These are phyloP conservation scores for Nicotiana tomentosiformis DNA, from an alignment of 257 asterid species.

Conservation along the genomic window DNA sequence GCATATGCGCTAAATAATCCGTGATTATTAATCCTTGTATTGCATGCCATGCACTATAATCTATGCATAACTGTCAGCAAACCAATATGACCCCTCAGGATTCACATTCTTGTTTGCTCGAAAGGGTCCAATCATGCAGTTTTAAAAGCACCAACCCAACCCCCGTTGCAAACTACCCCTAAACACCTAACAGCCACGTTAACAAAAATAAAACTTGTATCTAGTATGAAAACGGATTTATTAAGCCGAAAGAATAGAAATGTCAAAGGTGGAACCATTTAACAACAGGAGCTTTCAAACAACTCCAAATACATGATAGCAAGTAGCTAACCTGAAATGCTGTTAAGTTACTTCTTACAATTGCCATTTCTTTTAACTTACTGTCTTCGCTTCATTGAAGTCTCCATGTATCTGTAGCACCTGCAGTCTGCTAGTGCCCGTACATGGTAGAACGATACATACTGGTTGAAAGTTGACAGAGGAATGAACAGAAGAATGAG, in stretches of 20 bases:
- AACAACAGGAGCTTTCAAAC: conserved; percentile 8
- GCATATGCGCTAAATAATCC: no score
- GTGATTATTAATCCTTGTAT: no score
- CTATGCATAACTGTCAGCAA: no score
- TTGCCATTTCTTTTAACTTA: conserved; percentile 29
- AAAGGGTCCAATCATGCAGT: no score
- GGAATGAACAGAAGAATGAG: conserved; percentile 50
- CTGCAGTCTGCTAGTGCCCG: conserved; percentile 28
- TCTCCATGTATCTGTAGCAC: conserved; percentile 14
- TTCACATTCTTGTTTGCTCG: no score
- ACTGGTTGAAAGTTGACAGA: conserved; percentile 28
- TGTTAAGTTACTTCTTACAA: conserved; percentile 23
- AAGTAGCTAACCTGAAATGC: conserved; percentile 41
- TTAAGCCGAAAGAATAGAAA: neutral
- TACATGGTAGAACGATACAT: conserved; percentile 35
- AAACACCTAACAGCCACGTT: neutral
- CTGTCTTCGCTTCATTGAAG: conserved; percentile 28
- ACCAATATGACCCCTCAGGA: no score
- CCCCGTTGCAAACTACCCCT: neutral
- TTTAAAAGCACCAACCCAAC: no score
- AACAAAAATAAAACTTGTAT: neutral
- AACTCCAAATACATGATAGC: conserved; percentile 37
- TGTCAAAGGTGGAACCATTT: conserved; percentile 2
- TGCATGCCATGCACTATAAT: no score
- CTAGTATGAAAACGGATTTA: neutral